Base-by-base conservation (phyloP, 2,329 filamentous ascomycete species). In the Ramichloridium luteum region DNA sequence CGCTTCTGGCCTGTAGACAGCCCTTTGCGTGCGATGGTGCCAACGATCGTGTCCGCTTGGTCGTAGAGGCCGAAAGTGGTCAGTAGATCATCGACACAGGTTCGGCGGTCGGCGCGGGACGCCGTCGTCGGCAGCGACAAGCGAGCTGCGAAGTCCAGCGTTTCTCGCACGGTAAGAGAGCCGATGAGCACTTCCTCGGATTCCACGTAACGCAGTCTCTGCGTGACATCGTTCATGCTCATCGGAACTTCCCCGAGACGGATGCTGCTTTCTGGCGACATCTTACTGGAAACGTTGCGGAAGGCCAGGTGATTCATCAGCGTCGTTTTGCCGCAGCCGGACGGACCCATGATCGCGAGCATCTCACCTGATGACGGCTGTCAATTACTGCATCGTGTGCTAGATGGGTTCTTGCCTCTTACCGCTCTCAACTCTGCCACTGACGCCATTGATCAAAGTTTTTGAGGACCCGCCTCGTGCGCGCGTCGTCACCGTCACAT, bases 311-410 rank as follows among this genome's bases (percentile, higher is more conserved):
- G 69, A 48, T 86, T 83, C 15, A 96, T 61, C 23, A 94, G 75
- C 0, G 88, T 96, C 2, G 85, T 93, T 58, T 96, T 96, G 40
- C 88, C 88, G 55, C 88, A 94, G 16, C 88, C 88, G 45, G 81
- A 90, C 1, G 86, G 85, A 0, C 88, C 88, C 12, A 96, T 88
- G 37, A 96, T 74, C 31, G 88, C 86, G 28, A 94, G 8, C 20
- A 23, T 23, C n/a, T 23, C 20, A 8, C 20, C 20, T 23, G 8
- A 8, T 23, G 8, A 23, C 8, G n/a, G 36, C 20, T 8, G 8
- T 8, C 8, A n/a, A 23, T n/a, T n/a, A 23, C 8, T n/a, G n/a
- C 20, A 23, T 23, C n/a, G 20, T 8, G 20, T 23, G 20, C n/a
- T 8, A 23, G n/a, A 23, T 23, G 20, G 20, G n/a, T 8, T n/a